Evolutionary conservation across 306 rosid species (phyloP).

Genomic region (Amphicarpaea edgeworthii): DNA sequence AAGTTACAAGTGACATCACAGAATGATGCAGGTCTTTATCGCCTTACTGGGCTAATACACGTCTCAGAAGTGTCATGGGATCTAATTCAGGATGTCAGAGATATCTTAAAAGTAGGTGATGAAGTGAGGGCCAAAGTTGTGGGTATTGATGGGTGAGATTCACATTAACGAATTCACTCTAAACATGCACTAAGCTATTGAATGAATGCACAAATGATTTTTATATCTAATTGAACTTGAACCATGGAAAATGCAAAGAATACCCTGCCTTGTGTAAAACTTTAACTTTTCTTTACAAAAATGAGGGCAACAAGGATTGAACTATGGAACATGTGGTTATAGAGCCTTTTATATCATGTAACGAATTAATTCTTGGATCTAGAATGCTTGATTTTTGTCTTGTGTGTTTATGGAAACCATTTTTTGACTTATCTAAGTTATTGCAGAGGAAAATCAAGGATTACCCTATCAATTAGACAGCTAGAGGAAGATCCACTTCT

Average conservation of each 20-base stretch:
- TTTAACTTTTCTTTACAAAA: slow-evolving; percentile 7
- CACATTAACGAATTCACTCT: background rate
- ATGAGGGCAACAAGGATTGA: background rate
- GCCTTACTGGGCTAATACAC: slow-evolving; percentile 89
- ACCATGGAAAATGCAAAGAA: background rate
- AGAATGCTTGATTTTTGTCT: slow-evolving; percentile 12
- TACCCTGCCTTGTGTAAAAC: background rate
- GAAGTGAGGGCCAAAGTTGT: slow-evolving; percentile 73
- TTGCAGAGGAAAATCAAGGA: slow-evolving; percentile 50
- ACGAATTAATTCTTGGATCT: background rate
- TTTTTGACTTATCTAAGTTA: slow-evolving; percentile 22
- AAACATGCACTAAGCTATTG: background rate
- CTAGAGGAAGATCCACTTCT: slow-evolving; percentile 97
- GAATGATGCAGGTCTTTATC: slow-evolving; percentile 85
- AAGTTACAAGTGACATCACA: slow-evolving; percentile 52
- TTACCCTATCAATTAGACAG: slow-evolving; percentile 77
- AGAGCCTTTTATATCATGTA: slow-evolving; percentile 15
- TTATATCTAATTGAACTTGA: background rate
- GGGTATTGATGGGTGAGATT: slow-evolving; percentile 68
- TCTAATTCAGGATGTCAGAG: slow-evolving; percentile 86
- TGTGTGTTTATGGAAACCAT: background rate
- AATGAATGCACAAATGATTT: slow-evolving; percentile 5
- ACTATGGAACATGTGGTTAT: background rate
- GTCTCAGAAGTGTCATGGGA: slow-evolving; percentile 97
- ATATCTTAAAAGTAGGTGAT: slow-evolving; percentile 75